Evolutionary conservation across 1,284 basidiomycete species (phyloP), one percentile per base, ranked within the genome.

Genomic region (Melanopsichium pennsylvanicum): DNA sequence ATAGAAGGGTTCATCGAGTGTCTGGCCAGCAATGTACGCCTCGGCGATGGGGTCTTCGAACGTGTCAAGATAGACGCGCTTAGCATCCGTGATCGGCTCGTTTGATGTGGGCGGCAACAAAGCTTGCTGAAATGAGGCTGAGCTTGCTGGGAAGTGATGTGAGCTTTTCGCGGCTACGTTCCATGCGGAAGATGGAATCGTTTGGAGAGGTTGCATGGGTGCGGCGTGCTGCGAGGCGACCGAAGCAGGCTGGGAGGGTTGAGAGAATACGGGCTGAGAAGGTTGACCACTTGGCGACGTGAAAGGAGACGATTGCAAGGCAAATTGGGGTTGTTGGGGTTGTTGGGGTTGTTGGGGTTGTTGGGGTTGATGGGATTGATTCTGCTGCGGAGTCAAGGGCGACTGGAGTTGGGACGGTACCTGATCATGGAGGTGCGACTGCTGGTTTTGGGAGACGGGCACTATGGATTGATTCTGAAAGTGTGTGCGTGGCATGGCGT

Each of bases 21-120:
- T 50, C 31, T 68, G 64, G 4, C 52, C 58, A 4, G 64, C 58
- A 25, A 68, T 68, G 34, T 68, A 68, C 7, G 64, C 64, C 32
- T 68, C 49, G 10, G 64, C 64, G 34, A 68, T 62, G 10, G 64
- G 64, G 31, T 68, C 64, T 19, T 68, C 58, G 13, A 61, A 68
- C 0, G 64, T 61, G 13, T 33, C 58, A 41, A 68, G 64, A 21
- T 68, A 61, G 45, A 37, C 46, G 34, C 41, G 52, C 12, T 54
- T 52, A 0, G 43, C 31, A 1, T 47, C 31, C 12, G 29, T 19
- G 15, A 18, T 7, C 13, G 47, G 40, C 5, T 42, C 23, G 9
- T 42, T 38, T 8, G 47, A 40, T 11, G 13, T 37, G 7, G 35
- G 35, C 3, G 43, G 43, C 4, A 44, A 35, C 21, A 58, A 32